Conservation (phyloP, 495 filamentous ascomycete genomes). For the Alectoria sarmentosa region DNA sequence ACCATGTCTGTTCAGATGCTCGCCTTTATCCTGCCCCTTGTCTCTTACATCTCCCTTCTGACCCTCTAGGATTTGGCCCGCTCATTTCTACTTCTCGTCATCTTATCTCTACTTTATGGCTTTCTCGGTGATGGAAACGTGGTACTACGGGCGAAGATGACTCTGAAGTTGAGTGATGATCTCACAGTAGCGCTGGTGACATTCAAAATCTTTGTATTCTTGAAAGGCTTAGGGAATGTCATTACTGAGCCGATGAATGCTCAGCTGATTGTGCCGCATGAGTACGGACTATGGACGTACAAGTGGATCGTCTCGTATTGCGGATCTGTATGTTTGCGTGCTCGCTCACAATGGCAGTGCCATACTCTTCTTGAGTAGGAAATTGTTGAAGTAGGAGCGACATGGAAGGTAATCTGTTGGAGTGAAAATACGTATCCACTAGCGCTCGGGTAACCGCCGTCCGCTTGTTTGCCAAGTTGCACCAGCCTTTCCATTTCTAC, state of each 20-base stretch:
- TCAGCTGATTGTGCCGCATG: conserved; percentile 25
- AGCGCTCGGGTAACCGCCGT: conserved; percentile 1
- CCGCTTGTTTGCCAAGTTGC: background rate
- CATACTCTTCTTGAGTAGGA: background rate
- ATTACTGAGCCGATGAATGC: conserved; percentile 44
- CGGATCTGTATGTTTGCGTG: conserved; percentile 8
- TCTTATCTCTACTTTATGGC: conserved; percentile 50
- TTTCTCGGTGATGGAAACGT: conserved; percentile 45
- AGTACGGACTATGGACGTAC: conserved; percentile 1
- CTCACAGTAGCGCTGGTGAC: conserved; percentile 38
- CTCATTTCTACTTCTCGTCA: conserved; percentile 39
- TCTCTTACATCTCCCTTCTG: conserved; percentile 41
- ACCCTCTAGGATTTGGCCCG: conserved; percentile 46
- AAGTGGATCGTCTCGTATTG: conserved; percentile 10
- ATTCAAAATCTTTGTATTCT: conserved; percentile 41
- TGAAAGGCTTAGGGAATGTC: conserved; percentile 46
- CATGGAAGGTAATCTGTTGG: background rate
- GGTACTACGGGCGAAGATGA: conserved; percentile 44
- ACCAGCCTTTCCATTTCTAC: background rate
- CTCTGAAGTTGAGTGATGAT: conserved; percentile 33
- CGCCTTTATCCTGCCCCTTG: conserved; percentile 40
- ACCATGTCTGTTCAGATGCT: conserved; percentile 40
- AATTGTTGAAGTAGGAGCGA: background rate
- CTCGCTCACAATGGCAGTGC: conserved; percentile 1
- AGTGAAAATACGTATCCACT: background rate